Evolutionary conservation across 1,139 yeast species (phyloP).

Genomic region (Wickerhamomyces sp.): DNA sequence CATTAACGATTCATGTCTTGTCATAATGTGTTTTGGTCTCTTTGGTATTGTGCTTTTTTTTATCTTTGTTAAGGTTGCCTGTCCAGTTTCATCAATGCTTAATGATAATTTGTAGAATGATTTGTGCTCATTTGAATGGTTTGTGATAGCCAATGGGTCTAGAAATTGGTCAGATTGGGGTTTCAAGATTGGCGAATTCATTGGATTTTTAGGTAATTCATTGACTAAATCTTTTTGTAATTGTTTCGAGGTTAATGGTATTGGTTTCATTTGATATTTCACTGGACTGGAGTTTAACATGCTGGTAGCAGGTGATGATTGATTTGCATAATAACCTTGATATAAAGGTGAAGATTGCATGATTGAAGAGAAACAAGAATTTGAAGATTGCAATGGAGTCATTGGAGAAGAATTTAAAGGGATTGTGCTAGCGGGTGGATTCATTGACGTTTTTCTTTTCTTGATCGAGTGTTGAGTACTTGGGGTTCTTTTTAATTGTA

Average conservation of each 20-base stretch:
- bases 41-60: conserved; percentile 3
- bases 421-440: conserved; percentile 3
- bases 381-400: conserved; percentile 16
- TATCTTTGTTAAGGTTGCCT: conserved; percentile 19
- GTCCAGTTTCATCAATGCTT: conserved; percentile 22
- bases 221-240: conserved; percentile 6
- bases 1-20: conserved; percentile 20
- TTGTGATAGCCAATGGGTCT: too few relatives aligned
- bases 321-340: conserved; percentile 23
- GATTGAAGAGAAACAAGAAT: conserved; percentile 23
- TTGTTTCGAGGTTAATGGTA: conserved; percentile 8
- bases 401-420: conserved; percentile 19
- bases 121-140: not conserved
- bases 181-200: conserved; percentile 16
- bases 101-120: conserved; percentile 13
- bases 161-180: not conserved
- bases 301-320: conserved; percentile 20
- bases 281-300: conserved; percentile 19
- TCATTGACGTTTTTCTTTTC: conserved; percentile 1
- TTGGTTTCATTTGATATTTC: conserved; percentile 22
- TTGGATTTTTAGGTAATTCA: conserved; percentile 19
- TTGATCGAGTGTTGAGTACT: not conserved
- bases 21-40: conserved; percentile 2
- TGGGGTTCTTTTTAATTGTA: conserved; percentile 4
- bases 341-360: conserved; percentile 25